Conservation (phyloP, 2,329 filamentous ascomycete genomes). For the Zymoseptoria pseudotritici region DNA sequence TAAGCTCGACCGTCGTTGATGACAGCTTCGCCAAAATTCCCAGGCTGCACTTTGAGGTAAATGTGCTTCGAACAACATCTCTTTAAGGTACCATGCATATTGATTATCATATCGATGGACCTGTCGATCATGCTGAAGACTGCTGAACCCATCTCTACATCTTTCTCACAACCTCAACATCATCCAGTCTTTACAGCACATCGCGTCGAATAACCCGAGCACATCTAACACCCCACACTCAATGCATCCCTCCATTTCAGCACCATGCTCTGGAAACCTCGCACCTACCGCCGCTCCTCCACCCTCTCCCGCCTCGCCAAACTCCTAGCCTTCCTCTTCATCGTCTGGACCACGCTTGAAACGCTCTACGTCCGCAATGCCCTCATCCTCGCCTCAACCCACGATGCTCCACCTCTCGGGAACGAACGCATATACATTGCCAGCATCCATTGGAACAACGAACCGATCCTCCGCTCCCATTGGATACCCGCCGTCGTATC, state of each 20-base stretch:
- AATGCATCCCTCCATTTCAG: not conserved
- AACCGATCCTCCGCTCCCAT: constrained; percentile 49
- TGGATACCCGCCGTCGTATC: constrained; percentile 57
- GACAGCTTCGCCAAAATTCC: not conserved
- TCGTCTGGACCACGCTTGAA: constrained; percentile 18
- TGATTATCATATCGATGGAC: not conserved
- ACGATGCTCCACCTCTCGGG: constrained; percentile 11
- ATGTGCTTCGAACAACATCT: not conserved
- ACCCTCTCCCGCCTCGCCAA: constrained; percentile 1
- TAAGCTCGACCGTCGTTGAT: not conserved
- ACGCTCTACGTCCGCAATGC: constrained; percentile 14
- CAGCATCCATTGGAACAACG: constrained; percentile 63
- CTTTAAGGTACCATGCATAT: not conserved
- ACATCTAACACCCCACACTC: not conserved
- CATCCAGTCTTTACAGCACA: not conserved
- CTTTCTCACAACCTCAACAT: not conserved
- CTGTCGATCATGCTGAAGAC: not conserved
- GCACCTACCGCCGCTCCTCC: not conserved
- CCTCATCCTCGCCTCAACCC: constrained; percentile 9
- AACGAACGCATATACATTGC: constrained; percentile 54
- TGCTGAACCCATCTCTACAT: not conserved
- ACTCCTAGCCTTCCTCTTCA: constrained; percentile 10
- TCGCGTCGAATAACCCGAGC: not conserved
- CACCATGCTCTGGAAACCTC: not conserved
- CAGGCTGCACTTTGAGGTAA: not conserved